phyloP scores from a whole-genome alignment of 2,329 filamentous ascomycete species.

The Fusarium brachygibbosum region DNA sequence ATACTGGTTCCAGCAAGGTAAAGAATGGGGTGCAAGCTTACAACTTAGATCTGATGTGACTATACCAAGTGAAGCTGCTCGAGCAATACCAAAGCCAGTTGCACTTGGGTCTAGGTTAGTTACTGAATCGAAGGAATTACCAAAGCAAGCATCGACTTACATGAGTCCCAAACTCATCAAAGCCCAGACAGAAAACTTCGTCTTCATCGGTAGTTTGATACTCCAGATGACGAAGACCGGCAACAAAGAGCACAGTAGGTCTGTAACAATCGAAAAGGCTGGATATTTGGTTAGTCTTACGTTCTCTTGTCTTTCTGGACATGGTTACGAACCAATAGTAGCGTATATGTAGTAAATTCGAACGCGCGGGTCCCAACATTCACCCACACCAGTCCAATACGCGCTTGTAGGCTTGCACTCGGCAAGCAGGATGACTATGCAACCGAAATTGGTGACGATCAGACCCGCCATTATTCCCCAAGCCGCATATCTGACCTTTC shows the following conservation, averaged over 20 bases:
- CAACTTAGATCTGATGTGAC: slow-evolving; percentile 43
- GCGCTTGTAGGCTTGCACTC: slow-evolving; percentile 51
- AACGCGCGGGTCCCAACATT: slow-evolving; percentile 52
- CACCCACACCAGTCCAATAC: slow-evolving; percentile 51
- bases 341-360: slow-evolving; percentile 54
- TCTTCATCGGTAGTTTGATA: slow-evolving; percentile 49
- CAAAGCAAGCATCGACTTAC: slow-evolving; percentile 3
- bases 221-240: slow-evolving; percentile 54
- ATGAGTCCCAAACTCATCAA: slow-evolving; percentile 53
- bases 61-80: slow-evolving; percentile 40
- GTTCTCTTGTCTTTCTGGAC: not conserved
- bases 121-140: fast-evolving
- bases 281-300: not conserved
- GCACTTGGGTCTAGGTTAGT: slow-evolving; percentile 28
- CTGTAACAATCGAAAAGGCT: slow-evolving; percentile 41
- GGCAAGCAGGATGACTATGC: slow-evolving; percentile 52
- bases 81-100: slow-evolving; percentile 41
- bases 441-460: slow-evolving; percentile 51
- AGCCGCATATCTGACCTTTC: slow-evolving; percentile 49
- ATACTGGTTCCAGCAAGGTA: not conserved
- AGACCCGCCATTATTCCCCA: slow-evolving; percentile 52
- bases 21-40: not conserved
- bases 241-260: slow-evolving; percentile 44
- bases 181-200: slow-evolving; percentile 51
- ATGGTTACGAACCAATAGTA: slow-evolving; percentile 48